Conservation (phyloP, 2,329 filamentous ascomycete genomes). For the Beauveria australis region DNA sequence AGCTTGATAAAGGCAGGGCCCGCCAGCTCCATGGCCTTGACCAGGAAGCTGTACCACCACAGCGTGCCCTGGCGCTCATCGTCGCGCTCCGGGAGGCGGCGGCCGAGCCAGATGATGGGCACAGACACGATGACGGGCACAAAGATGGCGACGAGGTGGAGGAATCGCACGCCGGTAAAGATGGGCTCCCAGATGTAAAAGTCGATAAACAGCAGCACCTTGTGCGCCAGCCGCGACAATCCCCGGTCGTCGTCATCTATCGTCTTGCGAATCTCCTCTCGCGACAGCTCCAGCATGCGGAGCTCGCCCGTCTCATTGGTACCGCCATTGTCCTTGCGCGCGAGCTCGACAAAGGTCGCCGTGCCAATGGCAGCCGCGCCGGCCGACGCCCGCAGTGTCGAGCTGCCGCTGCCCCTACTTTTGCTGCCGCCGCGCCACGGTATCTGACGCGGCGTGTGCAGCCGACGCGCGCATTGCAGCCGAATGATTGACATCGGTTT, state of each 20-base stretch:
- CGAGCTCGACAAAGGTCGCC: conserved; percentile 48
- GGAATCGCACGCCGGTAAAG: conserved; percentile 77
- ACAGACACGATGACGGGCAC: conserved; percentile 78
- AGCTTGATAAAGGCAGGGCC: conserved; percentile 98
- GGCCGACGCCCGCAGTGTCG: conserved; percentile 31
- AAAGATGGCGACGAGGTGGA: conserved; percentile 82
- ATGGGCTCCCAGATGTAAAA: conserved; percentile 74
- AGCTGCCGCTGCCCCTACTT: conserved; percentile 10
- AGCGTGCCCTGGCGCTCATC: conserved; percentile 74
- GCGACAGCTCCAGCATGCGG: conserved; percentile 79
- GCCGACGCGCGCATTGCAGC: conserved; percentile 9
- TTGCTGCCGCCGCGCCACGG: conserved; percentile 18
- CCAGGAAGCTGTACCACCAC: conserved; percentile 91
- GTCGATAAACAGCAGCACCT: conserved; percentile 60
- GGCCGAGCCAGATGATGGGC: conserved; percentile 74
- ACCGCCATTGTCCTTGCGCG: conserved; percentile 43
- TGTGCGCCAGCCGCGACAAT: conserved; percentile 48
- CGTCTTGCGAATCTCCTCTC: conserved; percentile 65
- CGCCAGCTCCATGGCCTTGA: conserved; percentile 82
- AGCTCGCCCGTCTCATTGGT: conserved; percentile 62
- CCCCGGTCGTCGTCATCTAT: conserved; percentile 55
- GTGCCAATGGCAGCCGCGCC: conserved; percentile 42
- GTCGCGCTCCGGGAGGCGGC: conserved; percentile 52
- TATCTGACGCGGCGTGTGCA: conserved; percentile 18
- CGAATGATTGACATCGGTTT: conserved; percentile 5